A percentile compares a stretch with the other conserved stretches of the same genome.
phyloP scores from a whole-genome alignment of 208 protist species.

The Leishmania aethiopica region DNA sequence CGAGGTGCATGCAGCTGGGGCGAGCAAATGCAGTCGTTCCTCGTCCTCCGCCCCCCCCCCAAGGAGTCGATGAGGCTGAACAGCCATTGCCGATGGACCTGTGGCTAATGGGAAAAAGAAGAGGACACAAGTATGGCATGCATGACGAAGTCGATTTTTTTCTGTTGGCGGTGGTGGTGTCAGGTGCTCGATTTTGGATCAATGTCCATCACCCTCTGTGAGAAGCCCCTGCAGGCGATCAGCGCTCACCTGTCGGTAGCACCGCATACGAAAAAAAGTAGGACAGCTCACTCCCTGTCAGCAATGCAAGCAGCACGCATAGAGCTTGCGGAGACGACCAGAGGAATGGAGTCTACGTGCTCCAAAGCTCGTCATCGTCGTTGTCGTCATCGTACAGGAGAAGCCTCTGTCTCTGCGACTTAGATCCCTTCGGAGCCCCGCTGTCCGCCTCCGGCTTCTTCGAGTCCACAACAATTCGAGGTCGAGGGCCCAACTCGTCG shows the following conservation, averaged over 20 bases:
- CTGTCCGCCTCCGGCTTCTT: background rate
- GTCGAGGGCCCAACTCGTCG: background rate
- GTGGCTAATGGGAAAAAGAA: constrained; percentile 3
- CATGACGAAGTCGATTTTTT: background rate
- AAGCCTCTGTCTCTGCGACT: constrained; percentile 5
- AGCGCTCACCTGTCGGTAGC: background rate
- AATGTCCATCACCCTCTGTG: background rate
- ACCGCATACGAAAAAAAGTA: background rate
- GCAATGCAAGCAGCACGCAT: background rate
- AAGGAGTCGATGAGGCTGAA: background rate
- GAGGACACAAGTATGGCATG: background rate
- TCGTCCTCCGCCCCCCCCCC: background rate
- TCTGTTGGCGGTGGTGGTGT: background rate
- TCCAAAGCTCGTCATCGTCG: background rate
- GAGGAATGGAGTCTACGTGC: background rate
- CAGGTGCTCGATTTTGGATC: background rate
- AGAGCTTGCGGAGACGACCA: background rate
- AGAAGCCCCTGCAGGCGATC: background rate
- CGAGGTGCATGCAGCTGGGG: background rate
- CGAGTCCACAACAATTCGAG: constrained; percentile 15
- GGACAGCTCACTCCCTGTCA: background rate
- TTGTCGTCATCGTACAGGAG: constrained; percentile 9
- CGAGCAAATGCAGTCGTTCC: background rate
- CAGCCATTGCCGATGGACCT: background rate
- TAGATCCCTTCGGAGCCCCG: background rate